Conservation (phyloP, 2,329 filamentous ascomycete species). For the Dissoconium aciculare region DNA sequence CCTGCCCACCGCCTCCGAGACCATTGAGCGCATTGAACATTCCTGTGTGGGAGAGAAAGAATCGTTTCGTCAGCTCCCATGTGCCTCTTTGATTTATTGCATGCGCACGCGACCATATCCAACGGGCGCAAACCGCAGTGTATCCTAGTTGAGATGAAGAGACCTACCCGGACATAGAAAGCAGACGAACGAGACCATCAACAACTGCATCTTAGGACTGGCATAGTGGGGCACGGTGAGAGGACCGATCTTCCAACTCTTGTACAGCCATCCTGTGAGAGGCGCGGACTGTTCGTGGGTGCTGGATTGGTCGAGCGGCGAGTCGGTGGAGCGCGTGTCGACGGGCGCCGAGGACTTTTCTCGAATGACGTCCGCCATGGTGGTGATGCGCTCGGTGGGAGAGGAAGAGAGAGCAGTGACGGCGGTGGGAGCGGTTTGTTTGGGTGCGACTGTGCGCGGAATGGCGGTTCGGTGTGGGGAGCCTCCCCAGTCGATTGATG, state of each 20-base stretch:
- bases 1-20: conserved; percentile 36
- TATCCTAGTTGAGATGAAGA: too few species aligned
- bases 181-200: conserved; percentile 38
- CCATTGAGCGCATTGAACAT: conserved; percentile 40
- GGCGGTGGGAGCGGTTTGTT: too few species aligned
- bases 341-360: not conserved
- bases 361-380: too few species aligned
- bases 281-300: conserved; percentile 4
- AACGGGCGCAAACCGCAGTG: too few species aligned
- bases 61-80: not conserved
- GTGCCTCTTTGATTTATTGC: too few species aligned
- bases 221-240: conserved; percentile 35
- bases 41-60: conserved; percentile 14
- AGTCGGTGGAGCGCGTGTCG: not conserved
- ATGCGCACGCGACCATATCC: too few species aligned
- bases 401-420: too few species aligned
- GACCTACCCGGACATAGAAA: conserved; percentile 36
- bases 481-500: too few species aligned
- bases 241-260: conserved; percentile 26
- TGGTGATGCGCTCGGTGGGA: too few species aligned
- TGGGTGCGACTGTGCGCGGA: too few species aligned
- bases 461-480: too few species aligned
- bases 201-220: conserved; percentile 33
- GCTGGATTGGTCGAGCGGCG: conserved; percentile 6
- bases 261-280: conserved; percentile 36